Base-by-base conservation (phyloP, 371 early-diverging fungal species). In the Mortierella polycephala region DNA sequence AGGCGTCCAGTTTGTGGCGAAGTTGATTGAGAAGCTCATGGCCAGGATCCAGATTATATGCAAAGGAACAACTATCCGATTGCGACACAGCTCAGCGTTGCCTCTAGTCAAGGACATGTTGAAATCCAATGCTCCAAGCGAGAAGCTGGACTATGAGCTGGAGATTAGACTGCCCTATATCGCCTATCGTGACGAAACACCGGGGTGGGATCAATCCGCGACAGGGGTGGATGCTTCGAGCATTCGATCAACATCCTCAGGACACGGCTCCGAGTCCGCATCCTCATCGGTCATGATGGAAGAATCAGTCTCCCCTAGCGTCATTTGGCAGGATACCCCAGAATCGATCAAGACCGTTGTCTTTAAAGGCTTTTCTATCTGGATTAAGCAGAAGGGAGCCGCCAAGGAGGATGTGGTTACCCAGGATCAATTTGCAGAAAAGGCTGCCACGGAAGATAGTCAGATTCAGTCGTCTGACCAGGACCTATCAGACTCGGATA, bases 11-110 rank as follows among this genome's bases (percentile, higher is more conserved):
- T 87, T 90, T 20, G 67, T 93, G 9, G 89, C 92, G 5, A 83
- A 85, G 42, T 68, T 91, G 7, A 92, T 93, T 60, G 93, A 93
- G 71, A 89, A 87, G 60, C 87, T 93, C 77, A 72, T 92, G 53
- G 89, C 91, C 7, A 83, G 84, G 62, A 83, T 92, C 52, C 87
- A 88, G 55, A 77, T 91, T 13, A 85, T 86, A 13, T 77, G 87
- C 52, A 71, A 82, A 10, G 84, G 89, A 64, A 89, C 89, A 0
- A 63, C 74, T 21, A 70, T 91, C 49, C 83, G 89, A 44, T 73
- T 92, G 54, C 73, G 71, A 40, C 89, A 89, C 62, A 74, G 81
- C 66, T 90, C 91, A 37, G 69, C 64, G 51, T 61, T 82, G 21
- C 71, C 82, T 3, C 56, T 81, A 21, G 54, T 58, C 64, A 75